Evolutionary conservation across 805 yeast species (phyloP), one percentile per base, ranked within the genome.

Genomic region (Metschnikowia dekortorum): DNA sequence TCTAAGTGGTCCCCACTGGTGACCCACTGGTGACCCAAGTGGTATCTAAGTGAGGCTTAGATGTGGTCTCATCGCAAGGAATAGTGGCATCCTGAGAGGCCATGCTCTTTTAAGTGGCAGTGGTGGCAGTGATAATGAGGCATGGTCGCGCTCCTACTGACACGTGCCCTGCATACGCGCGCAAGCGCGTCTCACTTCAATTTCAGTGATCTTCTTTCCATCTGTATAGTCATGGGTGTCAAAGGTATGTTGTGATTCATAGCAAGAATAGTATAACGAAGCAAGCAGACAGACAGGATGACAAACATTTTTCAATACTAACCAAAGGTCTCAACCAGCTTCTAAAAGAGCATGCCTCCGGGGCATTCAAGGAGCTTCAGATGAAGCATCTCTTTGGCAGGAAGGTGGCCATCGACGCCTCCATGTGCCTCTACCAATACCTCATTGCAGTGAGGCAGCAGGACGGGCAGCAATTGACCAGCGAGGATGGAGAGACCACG

Each of bases 391-490:
- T 90, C 43, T 86, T 88, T 61, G 99, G 99, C 1, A 75, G 98
- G 41, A 94, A 94, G 72, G 96, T 94, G n/a, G 99, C 99, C 52
- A 91, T 94, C 53, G 92, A 87, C 71, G 95, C 96, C 2, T 91
- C 98, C 8, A 94, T 94, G 99, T 89, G 96, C 57, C 75, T 94
- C 38, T 94, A 94, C 65, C 99, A 94, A 68, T 94, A 92, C 63
- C 75, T 94, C 44, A 91, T 94, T 62, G 97, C 98, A 0, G 99
- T 94, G 4, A 80, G 99, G 63, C 98, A 92, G 60, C 90, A 87
- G 50, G 98, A 94, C 62, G 99, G 99, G n/a, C 89, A 83, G 54
- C 96, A 90, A 64, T 75, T 94, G 62, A 84, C 94, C 26, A 86
- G 82, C 55, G 96, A 88, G 37, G 81, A 81, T 16, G 99, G 99